These are phyloP conservation scores for Blastocrithidia nonstop DNA, from an alignment of 208 protist genomes.

Conservation along the genomic window DNA sequence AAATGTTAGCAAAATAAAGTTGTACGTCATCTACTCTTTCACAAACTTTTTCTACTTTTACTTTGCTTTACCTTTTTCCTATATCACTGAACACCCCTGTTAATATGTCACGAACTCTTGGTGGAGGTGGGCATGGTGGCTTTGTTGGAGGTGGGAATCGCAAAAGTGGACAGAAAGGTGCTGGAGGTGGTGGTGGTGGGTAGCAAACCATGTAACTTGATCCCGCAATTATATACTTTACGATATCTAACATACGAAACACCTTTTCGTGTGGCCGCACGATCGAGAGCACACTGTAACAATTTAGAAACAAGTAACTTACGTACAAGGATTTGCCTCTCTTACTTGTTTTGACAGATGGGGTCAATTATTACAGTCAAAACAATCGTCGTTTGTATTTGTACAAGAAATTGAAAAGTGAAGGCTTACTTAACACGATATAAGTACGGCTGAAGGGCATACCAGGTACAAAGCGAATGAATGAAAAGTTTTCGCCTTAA, in stretches of 20 bases:
- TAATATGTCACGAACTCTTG: too few relatives aligned
- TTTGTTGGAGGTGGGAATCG: too few relatives aligned
- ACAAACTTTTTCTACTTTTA: too few relatives aligned
- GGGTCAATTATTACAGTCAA: constrained; percentile 45
- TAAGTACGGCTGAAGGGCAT: constrained; percentile 49
- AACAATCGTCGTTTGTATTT: constrained; percentile 79
- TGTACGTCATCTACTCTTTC: too few relatives aligned
- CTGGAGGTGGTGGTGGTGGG: too few relatives aligned
- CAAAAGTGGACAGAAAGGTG: too few relatives aligned
- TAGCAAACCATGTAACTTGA: constrained; percentile 26
- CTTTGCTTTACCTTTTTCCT: too few relatives aligned
- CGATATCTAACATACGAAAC: constrained; percentile 67
- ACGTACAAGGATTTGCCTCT: constrained; percentile 41
- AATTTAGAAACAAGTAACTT: constrained; percentile 33
- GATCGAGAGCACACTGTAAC: constrained; percentile 54
- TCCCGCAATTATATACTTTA: constrained; percentile 64
- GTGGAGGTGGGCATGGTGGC: too few relatives aligned
- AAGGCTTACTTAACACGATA: constrained; percentile 23
- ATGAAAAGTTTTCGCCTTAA: constrained; percentile 48
- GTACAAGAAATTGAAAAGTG: constrained; percentile 52
- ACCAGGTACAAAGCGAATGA: constrained; percentile 52
- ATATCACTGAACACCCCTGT: too few relatives aligned
- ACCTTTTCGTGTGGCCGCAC: constrained; percentile 71
- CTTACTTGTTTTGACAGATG: constrained; percentile 50
- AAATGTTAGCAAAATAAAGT: too few relatives aligned